Conservation (phyloP, 371 early-diverging fungal genomes). For the Dichotomocladium elegans region DNA sequence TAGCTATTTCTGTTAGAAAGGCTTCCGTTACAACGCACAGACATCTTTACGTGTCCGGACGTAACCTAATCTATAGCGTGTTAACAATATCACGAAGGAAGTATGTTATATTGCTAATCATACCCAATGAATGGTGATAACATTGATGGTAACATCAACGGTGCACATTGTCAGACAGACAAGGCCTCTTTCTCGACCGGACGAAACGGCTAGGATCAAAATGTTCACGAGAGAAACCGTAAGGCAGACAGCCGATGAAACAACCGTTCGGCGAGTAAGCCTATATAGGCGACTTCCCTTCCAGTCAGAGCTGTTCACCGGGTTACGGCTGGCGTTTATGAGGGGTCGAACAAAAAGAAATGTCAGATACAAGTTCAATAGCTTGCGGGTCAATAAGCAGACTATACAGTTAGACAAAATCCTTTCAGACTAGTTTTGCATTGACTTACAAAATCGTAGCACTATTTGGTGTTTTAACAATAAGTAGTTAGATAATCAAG, state of each 20-base stretch:
- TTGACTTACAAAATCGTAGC: conserved; percentile 36
- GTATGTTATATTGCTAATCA: too few relatives aligned
- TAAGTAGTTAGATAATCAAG: not conserved
- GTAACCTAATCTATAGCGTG: not conserved
- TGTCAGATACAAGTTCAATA: conserved; percentile 43
- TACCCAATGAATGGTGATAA: conserved; percentile 54
- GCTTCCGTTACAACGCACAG: conserved; percentile 1
- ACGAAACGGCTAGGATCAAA: conserved; percentile 33
- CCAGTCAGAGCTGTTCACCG: conserved; percentile 19
- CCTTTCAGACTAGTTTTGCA: too few relatives aligned
- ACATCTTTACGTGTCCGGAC: not conserved
- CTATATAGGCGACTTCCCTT: conserved; percentile 41
- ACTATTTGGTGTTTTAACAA: too few relatives aligned
- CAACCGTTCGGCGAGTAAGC: conserved; percentile 44
- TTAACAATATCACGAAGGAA: too few relatives aligned
- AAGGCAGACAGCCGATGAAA: conserved; percentile 45
- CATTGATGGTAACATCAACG: conserved; percentile 54
- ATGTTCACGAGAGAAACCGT: conserved; percentile 47
- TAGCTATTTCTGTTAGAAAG: not conserved
- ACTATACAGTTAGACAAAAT: too few relatives aligned
- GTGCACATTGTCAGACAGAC: conserved; percentile 52
- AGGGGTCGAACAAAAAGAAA: conserved; percentile 45
- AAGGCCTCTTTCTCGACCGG: conserved; percentile 49
- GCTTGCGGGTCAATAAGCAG: too few relatives aligned
- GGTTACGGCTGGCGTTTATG: conserved; percentile 21